Percentiles rank a stretch among this genome's conserved stretches.
Evolutionary conservation across 2,329 filamentous ascomycete species (phyloP).

Genomic region (Leptographium radiaticola): DNA sequence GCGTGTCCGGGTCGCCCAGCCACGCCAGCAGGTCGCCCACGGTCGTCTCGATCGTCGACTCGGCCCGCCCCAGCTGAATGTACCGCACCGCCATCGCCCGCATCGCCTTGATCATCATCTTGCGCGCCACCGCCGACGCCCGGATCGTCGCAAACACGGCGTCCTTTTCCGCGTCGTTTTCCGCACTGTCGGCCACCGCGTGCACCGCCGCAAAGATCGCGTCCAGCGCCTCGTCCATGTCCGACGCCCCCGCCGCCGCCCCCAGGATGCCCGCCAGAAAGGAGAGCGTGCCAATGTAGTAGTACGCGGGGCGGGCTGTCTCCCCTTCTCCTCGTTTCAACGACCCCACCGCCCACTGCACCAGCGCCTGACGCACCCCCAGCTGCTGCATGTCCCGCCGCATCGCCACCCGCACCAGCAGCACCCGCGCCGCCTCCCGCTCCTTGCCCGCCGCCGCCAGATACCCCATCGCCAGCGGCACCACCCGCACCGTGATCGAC

Average conservation of each 20-base stretch:
- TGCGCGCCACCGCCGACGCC: slow-evolving; percentile 67
- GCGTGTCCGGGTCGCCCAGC: slow-evolving; percentile 78
- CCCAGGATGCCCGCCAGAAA: slow-evolving; percentile 65
- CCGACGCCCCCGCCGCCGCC: slow-evolving; percentile 57
- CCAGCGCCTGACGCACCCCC: slow-evolving; percentile 53
- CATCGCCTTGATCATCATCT: slow-evolving; percentile 73
- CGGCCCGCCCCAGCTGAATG: slow-evolving; percentile 39
- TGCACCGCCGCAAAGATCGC: slow-evolving; percentile 54
- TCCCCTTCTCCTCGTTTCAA: too few relatives aligned
- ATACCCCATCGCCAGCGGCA: slow-evolving; percentile 59
- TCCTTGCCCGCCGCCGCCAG: slow-evolving; percentile 72
- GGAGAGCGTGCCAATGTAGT: slow-evolving; percentile 64
- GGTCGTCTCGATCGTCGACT: slow-evolving; percentile 60
- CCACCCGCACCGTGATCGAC: slow-evolving; percentile 53
- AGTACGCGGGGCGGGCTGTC: slow-evolving; percentile 49
- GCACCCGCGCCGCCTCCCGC: slow-evolving; percentile 69
- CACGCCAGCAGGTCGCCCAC: slow-evolving; percentile 71
- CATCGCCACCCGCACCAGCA: slow-evolving; percentile 72
- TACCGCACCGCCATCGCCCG: slow-evolving; percentile 52
- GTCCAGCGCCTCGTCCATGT: slow-evolving; percentile 55
- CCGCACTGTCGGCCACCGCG: slow-evolving; percentile 35
- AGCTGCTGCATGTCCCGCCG: slow-evolving; percentile 78
- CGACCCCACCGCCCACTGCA: slow-evolving; percentile 55
- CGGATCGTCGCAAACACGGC: slow-evolving; percentile 39
- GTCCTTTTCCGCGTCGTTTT: slow-evolving; percentile 17